phyloP scores from a whole-genome alignment of 2,329 filamentous ascomycete genomes.

The Clathrospora elynae region DNA sequence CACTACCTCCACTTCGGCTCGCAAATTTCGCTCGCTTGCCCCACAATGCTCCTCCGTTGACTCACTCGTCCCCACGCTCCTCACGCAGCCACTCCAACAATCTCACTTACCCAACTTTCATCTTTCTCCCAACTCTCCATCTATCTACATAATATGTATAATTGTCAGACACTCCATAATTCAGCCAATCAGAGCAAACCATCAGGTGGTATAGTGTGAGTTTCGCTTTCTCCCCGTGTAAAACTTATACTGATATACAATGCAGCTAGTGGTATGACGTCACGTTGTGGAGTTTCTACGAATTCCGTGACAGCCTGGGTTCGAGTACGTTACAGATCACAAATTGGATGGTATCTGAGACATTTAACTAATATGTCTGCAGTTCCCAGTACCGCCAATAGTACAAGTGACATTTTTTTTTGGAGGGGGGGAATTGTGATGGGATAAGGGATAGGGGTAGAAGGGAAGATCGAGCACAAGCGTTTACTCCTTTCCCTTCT shows the following conservation, averaged over 20 bases:
- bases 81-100: no score
- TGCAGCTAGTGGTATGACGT: slow-evolving; percentile 37
- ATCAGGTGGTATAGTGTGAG: slow-evolving; percentile 26
- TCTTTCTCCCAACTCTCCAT: no score
- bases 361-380: slow-evolving; percentile 21
- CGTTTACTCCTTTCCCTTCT: no score
- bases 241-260: background rate
- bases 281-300: slow-evolving; percentile 32
- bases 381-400: slow-evolving; percentile 38
- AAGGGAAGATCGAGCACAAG: no score
- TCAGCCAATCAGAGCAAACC: slow-evolving; percentile 8
- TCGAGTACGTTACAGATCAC: slow-evolving; percentile 25
- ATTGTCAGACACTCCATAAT: no score
- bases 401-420: slow-evolving; percentile 23
- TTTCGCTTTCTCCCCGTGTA: background rate
- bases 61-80: no score
- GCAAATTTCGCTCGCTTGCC: no score
- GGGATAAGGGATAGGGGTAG: no score
- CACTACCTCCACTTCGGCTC: no score
- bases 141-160: no score
- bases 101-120: no score
- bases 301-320: slow-evolving; percentile 39
- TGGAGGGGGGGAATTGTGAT: background rate
- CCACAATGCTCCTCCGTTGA: no score
- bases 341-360: slow-evolving; percentile 13